Conservation (phyloP, 768 basidiomycete species). For the Clavaria fumosa region DNA sequence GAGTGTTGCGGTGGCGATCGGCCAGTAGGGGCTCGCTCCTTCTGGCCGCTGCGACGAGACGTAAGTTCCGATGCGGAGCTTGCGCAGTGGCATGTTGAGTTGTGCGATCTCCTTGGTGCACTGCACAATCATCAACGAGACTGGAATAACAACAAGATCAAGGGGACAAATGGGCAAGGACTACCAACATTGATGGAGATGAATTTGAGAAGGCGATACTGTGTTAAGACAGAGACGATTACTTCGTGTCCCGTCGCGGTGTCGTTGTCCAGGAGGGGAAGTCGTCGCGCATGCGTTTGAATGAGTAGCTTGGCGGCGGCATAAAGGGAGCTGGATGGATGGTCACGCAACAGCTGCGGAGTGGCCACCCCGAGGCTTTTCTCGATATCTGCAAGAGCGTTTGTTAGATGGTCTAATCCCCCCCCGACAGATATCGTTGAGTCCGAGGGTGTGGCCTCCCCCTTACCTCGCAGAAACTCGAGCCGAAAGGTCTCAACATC, state of each 20-base stretch:
- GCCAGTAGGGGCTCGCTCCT: slow-evolving; percentile 62
- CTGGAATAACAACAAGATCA: slow-evolving; percentile 9
- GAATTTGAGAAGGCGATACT: slow-evolving; percentile 96
- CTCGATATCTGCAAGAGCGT: slow-evolving; percentile 62
- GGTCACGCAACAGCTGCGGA: slow-evolving; percentile 79
- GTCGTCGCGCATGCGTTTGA: slow-evolving; percentile 85
- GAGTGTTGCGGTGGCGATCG: slow-evolving; percentile 83
- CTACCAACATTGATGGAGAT: slow-evolving; percentile 83
- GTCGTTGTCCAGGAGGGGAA: slow-evolving; percentile 88
- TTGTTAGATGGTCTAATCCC: slow-evolving; percentile 7
- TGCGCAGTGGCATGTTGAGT: slow-evolving; percentile 65
- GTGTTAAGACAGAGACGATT: slow-evolving; percentile 89
- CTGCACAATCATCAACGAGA: slow-evolving; percentile 36
- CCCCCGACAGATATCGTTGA: too few relatives aligned
- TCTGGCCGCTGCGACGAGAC: slow-evolving; percentile 40
- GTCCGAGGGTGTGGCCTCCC: too few relatives aligned
- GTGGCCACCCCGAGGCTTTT: slow-evolving; percentile 80
- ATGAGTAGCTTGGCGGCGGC: slow-evolving; percentile 85
- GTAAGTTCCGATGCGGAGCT: slow-evolving; percentile 88
- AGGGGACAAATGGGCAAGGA: background rate
- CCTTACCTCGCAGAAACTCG: slow-evolving; percentile 76
- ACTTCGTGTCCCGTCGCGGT: slow-evolving; percentile 90
- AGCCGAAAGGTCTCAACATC: slow-evolving; percentile 90
- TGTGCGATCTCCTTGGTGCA: slow-evolving; percentile 75
- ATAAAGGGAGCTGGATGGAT: slow-evolving; percentile 76